Evolutionary conservation across 768 basidiomycete species (phyloP).

Genomic region (Calvatia gigantea): DNA sequence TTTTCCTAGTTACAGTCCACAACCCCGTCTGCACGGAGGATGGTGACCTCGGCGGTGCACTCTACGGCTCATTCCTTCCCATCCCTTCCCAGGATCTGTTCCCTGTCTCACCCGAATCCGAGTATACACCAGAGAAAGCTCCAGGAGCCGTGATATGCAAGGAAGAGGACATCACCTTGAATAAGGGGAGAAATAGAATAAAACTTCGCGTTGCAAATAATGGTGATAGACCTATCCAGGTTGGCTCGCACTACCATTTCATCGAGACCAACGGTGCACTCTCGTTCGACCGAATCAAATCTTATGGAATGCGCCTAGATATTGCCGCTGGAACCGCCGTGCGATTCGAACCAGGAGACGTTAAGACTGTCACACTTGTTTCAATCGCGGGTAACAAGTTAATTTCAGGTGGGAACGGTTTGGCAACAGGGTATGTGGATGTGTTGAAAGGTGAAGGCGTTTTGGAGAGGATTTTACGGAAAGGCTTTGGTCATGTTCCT

Average conservation of each 20-base stretch:
- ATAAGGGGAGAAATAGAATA: conserved; percentile 67
- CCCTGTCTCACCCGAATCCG: conserved; percentile 45
- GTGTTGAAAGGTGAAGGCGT: conserved; percentile 41
- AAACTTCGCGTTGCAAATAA: conserved; percentile 79
- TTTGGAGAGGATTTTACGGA: conserved; percentile 44
- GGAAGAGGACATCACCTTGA: conserved; percentile 68
- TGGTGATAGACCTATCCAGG: conserved; percentile 90
- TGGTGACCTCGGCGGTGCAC: conserved; percentile 75
- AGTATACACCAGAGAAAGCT: conserved; percentile 48
- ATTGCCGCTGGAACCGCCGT: conserved; percentile 95
- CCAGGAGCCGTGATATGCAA: conserved; percentile 78
- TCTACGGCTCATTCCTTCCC: conserved; percentile 95
- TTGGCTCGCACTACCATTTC: conserved; percentile 95
- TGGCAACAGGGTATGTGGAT: conserved; percentile 59
- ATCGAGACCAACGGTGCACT: conserved; percentile 83
- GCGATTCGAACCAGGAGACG: conserved; percentile 92
- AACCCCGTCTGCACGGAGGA: conserved; percentile 86
- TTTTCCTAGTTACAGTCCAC: conserved; percentile 97
- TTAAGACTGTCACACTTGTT: conserved; percentile 80
- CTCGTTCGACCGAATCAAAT: conserved; percentile 75
- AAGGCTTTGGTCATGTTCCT: conserved; percentile 67
- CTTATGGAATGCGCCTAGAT: conserved; percentile 86
- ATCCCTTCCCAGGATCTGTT: conserved; percentile 66
- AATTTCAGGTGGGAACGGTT: conserved; percentile 76
- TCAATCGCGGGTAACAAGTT: conserved; percentile 67